Evolutionary conservation across 2,329 filamentous ascomycete species (phyloP), one percentile per base, ranked within the genome.

Genomic region (Claviceps digitariae): DNA sequence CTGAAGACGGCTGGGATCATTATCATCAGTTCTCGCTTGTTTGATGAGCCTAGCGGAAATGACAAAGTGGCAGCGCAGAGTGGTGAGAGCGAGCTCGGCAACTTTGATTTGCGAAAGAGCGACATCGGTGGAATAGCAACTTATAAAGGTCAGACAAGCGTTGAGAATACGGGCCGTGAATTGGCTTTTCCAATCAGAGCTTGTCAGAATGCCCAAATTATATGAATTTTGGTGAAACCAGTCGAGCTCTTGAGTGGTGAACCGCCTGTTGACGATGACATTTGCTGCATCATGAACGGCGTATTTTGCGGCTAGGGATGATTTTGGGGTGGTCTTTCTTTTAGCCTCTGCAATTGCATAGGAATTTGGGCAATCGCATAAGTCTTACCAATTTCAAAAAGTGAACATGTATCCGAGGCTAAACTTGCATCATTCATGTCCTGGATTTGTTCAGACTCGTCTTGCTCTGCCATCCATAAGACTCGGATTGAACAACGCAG

Each of bases 221-320:
- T 94, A 95, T 1, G 85, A 77, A 57, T 87, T 91, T 57, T 83
- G 83, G 40, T 83, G 84, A 64, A 95, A 90, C 89, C 89, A 95
- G 59, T 90, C 78, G 3, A 94, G 72, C 60, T 95, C 89, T 3
- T 73, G 65, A 0, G 75, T 54, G 0, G 76, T 78, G 62, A 90
- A 89, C 1, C 75, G 54, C 56, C 68, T 78, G 34, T 68, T 66
- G 9, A 70, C 72, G 20, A 69, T 60, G 43, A 60, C 64, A 57
- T 70, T 70, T 51, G 62, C 70, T 2, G 62, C 68, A 20, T 64
- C 66, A 55, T 67, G 58, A 34, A 69, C 54, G 21, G 67, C 61
- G 52, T 61, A 52, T 27, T 61, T 59, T 25, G 61, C 60, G 23
- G 63, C 66, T 67, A 44, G 8, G 9, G 38, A 5, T 31, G 20